Percentiles rank a stretch among this genome's conserved stretches.
Conservation (phyloP, 2,329 filamentous ascomycete species). For the Chalaropsis ovoidea region DNA sequence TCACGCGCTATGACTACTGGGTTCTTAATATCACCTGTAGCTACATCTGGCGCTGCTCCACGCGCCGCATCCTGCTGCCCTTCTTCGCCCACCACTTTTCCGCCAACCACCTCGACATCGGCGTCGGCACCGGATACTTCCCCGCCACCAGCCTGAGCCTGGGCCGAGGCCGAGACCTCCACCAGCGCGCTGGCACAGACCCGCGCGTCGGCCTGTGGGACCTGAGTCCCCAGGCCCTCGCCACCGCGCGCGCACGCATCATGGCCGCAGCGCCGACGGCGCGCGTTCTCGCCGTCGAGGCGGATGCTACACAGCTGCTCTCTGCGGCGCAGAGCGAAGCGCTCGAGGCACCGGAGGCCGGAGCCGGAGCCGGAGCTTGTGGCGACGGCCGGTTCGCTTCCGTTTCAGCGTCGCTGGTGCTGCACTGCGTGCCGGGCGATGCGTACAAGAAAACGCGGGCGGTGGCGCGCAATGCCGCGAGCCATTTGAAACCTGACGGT, state of each 20-base stretch:
- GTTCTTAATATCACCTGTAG: slow-evolving; percentile 33
- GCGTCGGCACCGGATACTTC: slow-evolving; percentile 36
- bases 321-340: slow-evolving; percentile 27
- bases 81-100: slow-evolving; percentile 33
- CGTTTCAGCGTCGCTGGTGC: slow-evolving; percentile 19
- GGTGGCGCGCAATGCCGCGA: slow-evolving; percentile 25
- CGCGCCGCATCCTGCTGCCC: slow-evolving; percentile 30
- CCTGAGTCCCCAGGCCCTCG: slow-evolving; percentile 32
- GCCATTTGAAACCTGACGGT: slow-evolving; percentile 26
- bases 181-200: slow-evolving; percentile 19
- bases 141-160: slow-evolving; percentile 30
- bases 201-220: slow-evolving; percentile 34
- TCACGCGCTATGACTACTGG: slow-evolving; percentile 31
- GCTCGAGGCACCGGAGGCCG: not conserved
- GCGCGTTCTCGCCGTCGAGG: slow-evolving; percentile 29
- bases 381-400: slow-evolving; percentile 23
- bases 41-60: slow-evolving; percentile 34
- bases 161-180: slow-evolving; percentile 27
- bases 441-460: slow-evolving; percentile 1
- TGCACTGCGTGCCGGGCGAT: slow-evolving; percentile 23
- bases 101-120: slow-evolving; percentile 34
- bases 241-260: slow-evolving; percentile 29
- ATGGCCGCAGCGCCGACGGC: slow-evolving; percentile 21
- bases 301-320: slow-evolving; percentile 36
- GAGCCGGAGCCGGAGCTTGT: slow-evolving; percentile 11